A percentile compares a stretch with the other conserved stretches of the same genome.
Evolutionary conservation across 2,329 filamentous ascomycete genomes (phyloP).

Genomic region (Orbilia brochopaga): DNA sequence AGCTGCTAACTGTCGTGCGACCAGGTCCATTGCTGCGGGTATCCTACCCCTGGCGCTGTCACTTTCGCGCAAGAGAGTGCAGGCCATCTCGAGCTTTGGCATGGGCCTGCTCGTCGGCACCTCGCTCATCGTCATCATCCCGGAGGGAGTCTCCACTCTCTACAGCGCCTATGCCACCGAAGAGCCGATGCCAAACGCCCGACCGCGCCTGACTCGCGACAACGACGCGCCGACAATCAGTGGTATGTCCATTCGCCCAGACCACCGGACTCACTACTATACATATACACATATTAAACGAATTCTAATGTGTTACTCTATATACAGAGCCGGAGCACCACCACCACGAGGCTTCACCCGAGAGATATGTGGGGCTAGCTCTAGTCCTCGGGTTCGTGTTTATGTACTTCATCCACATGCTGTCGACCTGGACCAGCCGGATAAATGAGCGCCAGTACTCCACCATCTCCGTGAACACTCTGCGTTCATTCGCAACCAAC

Average conservation of each 20-base stretch:
- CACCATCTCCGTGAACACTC: conserved; percentile 73
- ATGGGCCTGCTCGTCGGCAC: conserved; percentile 94
- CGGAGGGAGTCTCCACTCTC: conserved; percentile 91
- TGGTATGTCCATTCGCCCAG: neutral
- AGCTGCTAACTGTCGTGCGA: conserved; percentile 3
- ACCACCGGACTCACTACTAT: neutral
- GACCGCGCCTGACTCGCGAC: conserved; percentile 19
- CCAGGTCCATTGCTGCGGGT: conserved; percentile 89
- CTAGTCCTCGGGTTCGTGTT: conserved; percentile 87
- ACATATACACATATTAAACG: no score
- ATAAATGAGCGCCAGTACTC: conserved; percentile 69
- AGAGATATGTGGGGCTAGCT: conserved; percentile 84
- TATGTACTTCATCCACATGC: conserved; percentile 93
- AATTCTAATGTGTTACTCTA: neutral
- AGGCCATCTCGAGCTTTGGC: conserved; percentile 87
- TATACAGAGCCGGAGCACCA: conserved; percentile 55
- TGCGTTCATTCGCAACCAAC: conserved; percentile 54
- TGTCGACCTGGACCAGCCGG: conserved; percentile 75
- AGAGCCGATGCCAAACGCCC: conserved; percentile 40
- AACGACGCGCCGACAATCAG: neutral
- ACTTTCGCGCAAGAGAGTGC: conserved; percentile 82
- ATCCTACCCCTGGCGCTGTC: conserved; percentile 87
- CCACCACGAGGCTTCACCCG: conserved; percentile 63
- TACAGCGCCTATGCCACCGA: conserved; percentile 64
- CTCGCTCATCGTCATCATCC: conserved; percentile 94